Base-by-base conservation (phyloP, 345 rosid genomes). In the Eucalyptus globulus region DNA sequence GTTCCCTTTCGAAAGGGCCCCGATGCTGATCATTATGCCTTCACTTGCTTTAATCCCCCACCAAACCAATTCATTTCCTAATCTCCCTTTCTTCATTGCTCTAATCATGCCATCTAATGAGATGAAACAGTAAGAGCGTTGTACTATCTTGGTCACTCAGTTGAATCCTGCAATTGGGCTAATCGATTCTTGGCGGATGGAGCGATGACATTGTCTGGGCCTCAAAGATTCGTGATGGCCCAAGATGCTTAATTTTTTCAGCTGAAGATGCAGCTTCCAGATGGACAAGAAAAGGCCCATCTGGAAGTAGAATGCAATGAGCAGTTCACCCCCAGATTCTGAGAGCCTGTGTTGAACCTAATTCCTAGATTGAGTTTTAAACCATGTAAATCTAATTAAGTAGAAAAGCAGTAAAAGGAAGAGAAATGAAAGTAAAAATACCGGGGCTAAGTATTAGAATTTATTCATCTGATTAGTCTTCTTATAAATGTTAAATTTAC, bases 1-100 rank as follows among this genome's bases (percentile, higher is more conserved):
- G 93, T 89, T 91, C 87, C 50, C 43, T 65, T 43, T 43, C 72
- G 86, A 53, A 40, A 49, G 80, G 92, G 95, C 88, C 87, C 95
- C 96, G 87, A 85, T 21, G 49, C 69, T 56, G 83, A 49, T 90
- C 88, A 89, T 87, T 44, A 86, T 93, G 95, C 90, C 89, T n/a
- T 86, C 87, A 13, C 58, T 86, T 86, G 58, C 58, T 86, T 34
- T 47, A 49, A 53, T 16, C 37, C 87, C 69, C 93, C 87, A 51
- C 93, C 93, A 90, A 54, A 87, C 89, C 90, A 88, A 56, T 91
- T 51, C 62, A 37, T 60, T 89, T 88, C 80, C 67, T 24, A 22
- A 27, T 37, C 90, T 86, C 87, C 87, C 88, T 88, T 93, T 85
- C 88, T 31, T 85, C 80, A 53, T 72, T 87, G 49, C 91, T 87